A percentile compares a stretch with the other conserved stretches of the same genome.
These are phyloP conservation scores for Cynara cardunculus DNA, from an alignment of 129 eudicot species.

Conservation along the genomic window DNA sequence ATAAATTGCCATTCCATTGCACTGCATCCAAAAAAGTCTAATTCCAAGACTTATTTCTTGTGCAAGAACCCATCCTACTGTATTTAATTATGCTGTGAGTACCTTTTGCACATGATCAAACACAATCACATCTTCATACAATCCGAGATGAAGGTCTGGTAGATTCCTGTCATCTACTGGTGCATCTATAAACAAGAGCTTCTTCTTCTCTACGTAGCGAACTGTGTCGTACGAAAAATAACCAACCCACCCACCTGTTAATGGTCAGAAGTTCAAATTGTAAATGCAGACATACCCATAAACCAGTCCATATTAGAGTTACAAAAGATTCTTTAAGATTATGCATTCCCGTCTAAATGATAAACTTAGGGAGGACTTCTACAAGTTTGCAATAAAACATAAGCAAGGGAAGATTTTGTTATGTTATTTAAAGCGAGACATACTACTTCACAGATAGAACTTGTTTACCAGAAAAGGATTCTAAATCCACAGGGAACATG, in stretches of 20 bases:
- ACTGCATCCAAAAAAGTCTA: not conserved
- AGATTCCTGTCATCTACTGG: slow-evolving; percentile 78
- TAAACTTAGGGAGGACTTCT: not conserved
- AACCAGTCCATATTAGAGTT: not conserved
- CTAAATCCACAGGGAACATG: too few relatives aligned
- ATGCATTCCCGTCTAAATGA: not conserved
- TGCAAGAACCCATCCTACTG: slow-evolving; percentile 13
- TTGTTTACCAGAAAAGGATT: too few relatives aligned
- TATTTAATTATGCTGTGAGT: slow-evolving; percentile 19
- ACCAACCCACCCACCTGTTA: slow-evolving; percentile 98
- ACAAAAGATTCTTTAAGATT: not conserved
- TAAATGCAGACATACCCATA: not conserved
- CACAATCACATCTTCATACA: slow-evolving; percentile 81
- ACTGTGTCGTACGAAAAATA: slow-evolving; percentile 92
- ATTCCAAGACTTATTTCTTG: not conserved
- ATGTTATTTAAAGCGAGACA: not conserved
- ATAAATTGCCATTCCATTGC: not conserved
- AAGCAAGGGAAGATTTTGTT: not conserved
- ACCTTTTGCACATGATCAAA: slow-evolving; percentile 98
- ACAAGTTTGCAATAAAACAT: too few relatives aligned
- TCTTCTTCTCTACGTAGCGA: slow-evolving; percentile 74
- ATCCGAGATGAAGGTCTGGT: slow-evolving; percentile 81
- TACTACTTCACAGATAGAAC: not conserved
- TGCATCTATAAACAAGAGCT: slow-evolving; percentile 62
- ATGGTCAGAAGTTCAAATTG: slow-evolving; percentile 6